These are phyloP conservation scores for Agaricus subrufescens DNA, from an alignment of 768 basidiomycete species.

Conservation along the genomic window DNA sequence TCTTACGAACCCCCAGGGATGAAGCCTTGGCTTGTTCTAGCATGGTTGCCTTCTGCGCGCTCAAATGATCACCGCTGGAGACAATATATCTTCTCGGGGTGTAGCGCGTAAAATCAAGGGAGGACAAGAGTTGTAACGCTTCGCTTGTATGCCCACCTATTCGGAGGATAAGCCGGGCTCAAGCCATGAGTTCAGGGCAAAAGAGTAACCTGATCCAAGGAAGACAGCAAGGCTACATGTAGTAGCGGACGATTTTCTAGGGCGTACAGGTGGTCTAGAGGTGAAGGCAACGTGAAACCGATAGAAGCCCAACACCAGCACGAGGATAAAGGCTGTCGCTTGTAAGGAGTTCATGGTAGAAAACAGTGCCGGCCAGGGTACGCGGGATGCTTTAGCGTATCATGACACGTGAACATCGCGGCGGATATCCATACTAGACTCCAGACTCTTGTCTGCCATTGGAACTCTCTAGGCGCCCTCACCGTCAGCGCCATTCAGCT, in stretches of 20 bases:
- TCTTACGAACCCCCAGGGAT: constrained; percentile 13
- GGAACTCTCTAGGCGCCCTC: too few species aligned
- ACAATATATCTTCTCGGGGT: constrained; percentile 75
- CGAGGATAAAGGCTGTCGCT: background rate
- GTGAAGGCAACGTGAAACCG: constrained; percentile 31
- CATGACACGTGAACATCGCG: too few species aligned
- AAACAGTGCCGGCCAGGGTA: too few species aligned
- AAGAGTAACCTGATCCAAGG: constrained; percentile 79
- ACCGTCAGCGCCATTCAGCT: too few species aligned
- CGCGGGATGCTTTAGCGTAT: too few species aligned
- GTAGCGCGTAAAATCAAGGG: constrained; percentile 74
- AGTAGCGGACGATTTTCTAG: constrained; percentile 9
- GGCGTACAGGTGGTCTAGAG: background rate
- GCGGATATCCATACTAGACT: too few species aligned
- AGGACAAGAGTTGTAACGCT: constrained; percentile 65
- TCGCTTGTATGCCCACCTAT: constrained; percentile 94
- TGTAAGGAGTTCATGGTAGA: background rate
- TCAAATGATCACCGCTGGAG: constrained; percentile 78
- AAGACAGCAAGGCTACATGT: constrained; percentile 69
- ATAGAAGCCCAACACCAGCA: constrained; percentile 12
- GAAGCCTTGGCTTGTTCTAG: constrained; percentile 49
- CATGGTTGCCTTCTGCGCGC: constrained; percentile 59
- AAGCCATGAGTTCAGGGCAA: background rate
- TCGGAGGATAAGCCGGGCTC: constrained; percentile 5
- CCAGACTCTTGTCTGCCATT: too few species aligned